Evolutionary conservation across 2,329 filamentous ascomycete species (phyloP).

Genomic region (Trichoderma sp.): DNA sequence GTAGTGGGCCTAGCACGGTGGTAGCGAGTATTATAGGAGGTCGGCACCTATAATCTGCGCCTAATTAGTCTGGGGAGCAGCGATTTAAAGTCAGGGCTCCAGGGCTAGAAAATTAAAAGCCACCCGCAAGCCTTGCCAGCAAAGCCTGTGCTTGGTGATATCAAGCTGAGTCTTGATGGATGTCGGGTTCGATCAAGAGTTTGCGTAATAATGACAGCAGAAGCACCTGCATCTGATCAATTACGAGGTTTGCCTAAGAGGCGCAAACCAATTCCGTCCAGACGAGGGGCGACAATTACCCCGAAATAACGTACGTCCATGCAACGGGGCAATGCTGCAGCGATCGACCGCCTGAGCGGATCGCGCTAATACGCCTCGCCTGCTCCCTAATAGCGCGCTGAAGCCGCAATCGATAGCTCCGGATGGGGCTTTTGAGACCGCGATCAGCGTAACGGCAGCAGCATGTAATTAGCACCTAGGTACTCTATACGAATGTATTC

Average conservation of each 20-base stretch:
- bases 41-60: not conserved
- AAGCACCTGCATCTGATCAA: not conserved
- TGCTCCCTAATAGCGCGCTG: conserved; percentile 4
- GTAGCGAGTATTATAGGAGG: not conserved
- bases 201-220: not conserved
- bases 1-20: not conserved
- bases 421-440: not conserved
- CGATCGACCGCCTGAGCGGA: not conserved
- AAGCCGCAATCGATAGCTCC: not conserved
- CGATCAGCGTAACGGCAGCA: not conserved
- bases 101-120: not conserved
- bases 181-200: not conserved
- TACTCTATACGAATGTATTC: not conserved
- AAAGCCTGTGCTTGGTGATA: not conserved
- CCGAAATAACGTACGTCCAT: conserved; percentile 1
- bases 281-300: not conserved
- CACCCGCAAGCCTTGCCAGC: not conserved
- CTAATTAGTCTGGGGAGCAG: conserved; percentile 6
- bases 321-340: not conserved
- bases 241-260: not conserved
- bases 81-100: not conserved
- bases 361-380: conserved; percentile 1
- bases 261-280: not conserved
- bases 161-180: not conserved
- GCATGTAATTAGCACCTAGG: not conserved